Conservation (phyloP, 1,284 basidiomycete genomes). For the Leccinum insolens region DNA sequence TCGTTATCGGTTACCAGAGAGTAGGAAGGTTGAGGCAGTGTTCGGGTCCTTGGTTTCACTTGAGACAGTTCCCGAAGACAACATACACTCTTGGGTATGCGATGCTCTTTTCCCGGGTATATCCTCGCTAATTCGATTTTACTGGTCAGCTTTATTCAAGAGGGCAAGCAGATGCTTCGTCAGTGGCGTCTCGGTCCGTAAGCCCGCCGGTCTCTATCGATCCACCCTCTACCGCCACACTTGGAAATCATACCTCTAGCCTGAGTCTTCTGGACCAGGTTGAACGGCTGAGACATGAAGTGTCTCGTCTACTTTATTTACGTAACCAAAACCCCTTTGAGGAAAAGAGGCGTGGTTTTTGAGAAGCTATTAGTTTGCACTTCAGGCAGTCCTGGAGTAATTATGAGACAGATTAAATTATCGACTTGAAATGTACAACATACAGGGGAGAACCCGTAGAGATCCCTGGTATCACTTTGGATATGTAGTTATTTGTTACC, state of each 20-base stretch:
- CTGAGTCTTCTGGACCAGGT: neutral
- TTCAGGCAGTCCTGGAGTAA: neutral
- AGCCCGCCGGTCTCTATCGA: neutral
- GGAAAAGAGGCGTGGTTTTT: neutral
- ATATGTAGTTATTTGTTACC: neutral
- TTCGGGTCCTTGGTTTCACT: neutral
- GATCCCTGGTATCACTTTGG: neutral
- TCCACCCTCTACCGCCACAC: neutral
- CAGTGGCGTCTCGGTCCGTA: neutral
- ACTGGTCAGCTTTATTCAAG: neutral
- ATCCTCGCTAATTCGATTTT: neutral
- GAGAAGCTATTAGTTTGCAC: neutral
- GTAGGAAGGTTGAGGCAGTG: neutral
- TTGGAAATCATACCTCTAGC: no score
- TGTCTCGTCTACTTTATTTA: constrained; percentile 11
- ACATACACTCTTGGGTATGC: neutral
- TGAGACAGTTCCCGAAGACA: no score
- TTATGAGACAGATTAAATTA: neutral
- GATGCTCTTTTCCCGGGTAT: neutral
- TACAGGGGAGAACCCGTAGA: neutral
- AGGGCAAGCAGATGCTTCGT: neutral
- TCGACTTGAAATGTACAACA: neutral
- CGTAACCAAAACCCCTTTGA: neutral
- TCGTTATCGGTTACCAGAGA: neutral
- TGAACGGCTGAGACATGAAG: constrained; percentile 6